phyloP scores from a whole-genome alignment of 768 basidiomycete genomes.

The Suillus decipiens region DNA sequence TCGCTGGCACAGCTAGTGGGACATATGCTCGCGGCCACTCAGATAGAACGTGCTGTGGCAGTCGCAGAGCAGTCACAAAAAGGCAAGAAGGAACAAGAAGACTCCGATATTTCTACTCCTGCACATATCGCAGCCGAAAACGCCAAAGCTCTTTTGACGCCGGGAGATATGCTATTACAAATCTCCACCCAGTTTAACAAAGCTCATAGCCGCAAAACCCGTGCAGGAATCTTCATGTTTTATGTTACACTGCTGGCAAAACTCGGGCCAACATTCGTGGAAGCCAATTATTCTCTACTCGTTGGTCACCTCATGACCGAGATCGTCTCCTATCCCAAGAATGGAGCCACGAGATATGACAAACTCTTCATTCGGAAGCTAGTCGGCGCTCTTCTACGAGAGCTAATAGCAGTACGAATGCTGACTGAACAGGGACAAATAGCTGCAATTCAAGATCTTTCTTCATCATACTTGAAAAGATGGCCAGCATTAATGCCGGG shows the following conservation, averaged over 20 bases:
- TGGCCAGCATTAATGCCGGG: slow-evolving; percentile 96
- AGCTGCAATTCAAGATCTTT: slow-evolving; percentile 83
- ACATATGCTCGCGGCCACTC: slow-evolving; percentile 81
- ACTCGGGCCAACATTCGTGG: slow-evolving; percentile 78
- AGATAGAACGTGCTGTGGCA: slow-evolving; percentile 58
- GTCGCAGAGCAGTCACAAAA: slow-evolving; percentile 53
- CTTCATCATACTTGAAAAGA: slow-evolving; percentile 77
- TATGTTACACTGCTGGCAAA: slow-evolving; percentile 76
- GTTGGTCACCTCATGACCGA: slow-evolving; percentile 78
- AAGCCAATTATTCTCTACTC: slow-evolving; percentile 79
- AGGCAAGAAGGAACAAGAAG: slow-evolving; percentile 60
- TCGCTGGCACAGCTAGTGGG: slow-evolving; percentile 80
- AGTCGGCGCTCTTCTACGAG: slow-evolving; percentile 76
- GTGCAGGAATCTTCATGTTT: slow-evolving; percentile 87
- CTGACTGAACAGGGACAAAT: slow-evolving; percentile 95
- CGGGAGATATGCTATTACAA: slow-evolving; percentile 79
- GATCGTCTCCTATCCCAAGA: slow-evolving; percentile 64
- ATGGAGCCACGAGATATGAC: slow-evolving; percentile 66
- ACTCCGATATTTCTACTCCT: slow-evolving; percentile 54
- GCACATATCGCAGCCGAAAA: slow-evolving; percentile 50
- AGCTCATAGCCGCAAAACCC: slow-evolving; percentile 64
- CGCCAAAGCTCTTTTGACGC: slow-evolving; percentile 68
- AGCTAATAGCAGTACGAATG: slow-evolving; percentile 86
- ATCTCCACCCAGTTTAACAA: slow-evolving; percentile 85
- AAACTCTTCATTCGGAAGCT: slow-evolving; percentile 68